These are phyloP conservation scores for Diplodia corticola DNA, from an alignment of 2,329 filamentous ascomycete species.

Conservation along the genomic window DNA sequence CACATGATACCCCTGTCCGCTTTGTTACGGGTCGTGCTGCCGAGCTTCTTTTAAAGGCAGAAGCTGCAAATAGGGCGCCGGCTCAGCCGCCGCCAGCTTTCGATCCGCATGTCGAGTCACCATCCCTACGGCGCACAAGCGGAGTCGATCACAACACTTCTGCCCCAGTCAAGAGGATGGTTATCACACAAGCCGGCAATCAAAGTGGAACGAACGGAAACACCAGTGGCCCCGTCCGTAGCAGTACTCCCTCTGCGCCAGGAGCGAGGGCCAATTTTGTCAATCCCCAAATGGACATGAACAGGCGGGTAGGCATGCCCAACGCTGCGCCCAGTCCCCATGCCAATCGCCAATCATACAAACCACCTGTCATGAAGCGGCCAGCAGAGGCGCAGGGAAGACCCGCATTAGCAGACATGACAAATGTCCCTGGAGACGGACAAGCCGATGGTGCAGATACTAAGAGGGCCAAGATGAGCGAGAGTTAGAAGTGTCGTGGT, in stretches of 20 bases:
- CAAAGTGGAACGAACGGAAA: not conserved
- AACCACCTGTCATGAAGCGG: slow-evolving; percentile 40
- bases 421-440: slow-evolving; percentile 40
- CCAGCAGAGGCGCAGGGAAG: slow-evolving; percentile 29
- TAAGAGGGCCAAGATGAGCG: slow-evolving; percentile 21
- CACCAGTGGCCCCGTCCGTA: slow-evolving; percentile 4
- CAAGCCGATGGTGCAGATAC: slow-evolving; percentile 40
- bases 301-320: slow-evolving; percentile 53
- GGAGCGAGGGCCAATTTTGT: slow-evolving; percentile 44
- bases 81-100: slow-evolving; percentile 41
- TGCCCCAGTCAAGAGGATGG: slow-evolving; percentile 58
- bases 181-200: slow-evolving; percentile 12
- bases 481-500: slow-evolving; percentile 24
- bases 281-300: slow-evolving; percentile 50
- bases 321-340: slow-evolving; percentile 44
- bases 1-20: slow-evolving; percentile 38
- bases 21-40: slow-evolving; percentile 50
- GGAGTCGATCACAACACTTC: slow-evolving; percentile 81
- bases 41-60: slow-evolving; percentile 41
- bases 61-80: slow-evolving; percentile 31
- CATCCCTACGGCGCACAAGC: slow-evolving; percentile 84
- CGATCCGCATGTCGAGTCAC: slow-evolving; percentile 55
- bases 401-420: slow-evolving; percentile 47
- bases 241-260: not conserved
- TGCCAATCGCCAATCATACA: slow-evolving; percentile 48